phyloP scores from a whole-genome alignment of 139 green algal genomes.

The Volvox africanus region DNA sequence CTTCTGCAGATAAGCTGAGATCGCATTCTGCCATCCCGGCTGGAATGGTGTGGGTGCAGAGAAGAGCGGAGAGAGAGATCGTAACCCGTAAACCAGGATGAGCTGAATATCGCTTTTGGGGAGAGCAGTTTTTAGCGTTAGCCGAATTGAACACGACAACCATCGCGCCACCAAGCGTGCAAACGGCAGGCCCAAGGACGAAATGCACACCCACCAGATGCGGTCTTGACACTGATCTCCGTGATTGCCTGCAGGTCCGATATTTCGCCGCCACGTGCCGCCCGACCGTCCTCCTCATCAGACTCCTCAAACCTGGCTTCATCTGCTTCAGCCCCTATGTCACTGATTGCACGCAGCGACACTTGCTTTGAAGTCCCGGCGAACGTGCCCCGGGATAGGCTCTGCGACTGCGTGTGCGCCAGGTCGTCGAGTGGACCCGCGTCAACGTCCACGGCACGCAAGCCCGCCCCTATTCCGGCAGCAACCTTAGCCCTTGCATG shows the following conservation, averaged over 20 bases:
- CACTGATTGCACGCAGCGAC: not conserved
- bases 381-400: not conserved
- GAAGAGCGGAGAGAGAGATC: not conserved
- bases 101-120: not conserved
- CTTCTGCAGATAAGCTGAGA: no score
- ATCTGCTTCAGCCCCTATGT: not conserved
- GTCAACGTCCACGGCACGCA: conserved; percentile 4
- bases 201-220: not conserved
- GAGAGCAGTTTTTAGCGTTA: not conserved
- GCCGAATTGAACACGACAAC: not conserved
- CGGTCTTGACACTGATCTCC: not conserved
- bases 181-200: no score
- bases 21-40: no score
- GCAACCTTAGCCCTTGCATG: not conserved
- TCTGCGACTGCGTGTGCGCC: conserved; percentile 1
- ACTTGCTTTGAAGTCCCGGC: not conserved
- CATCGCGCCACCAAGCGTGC: not conserved
- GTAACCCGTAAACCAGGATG: not conserved
- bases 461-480: not conserved
- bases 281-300: not conserved
- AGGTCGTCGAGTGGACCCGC: not conserved
- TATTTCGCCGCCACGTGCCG: no score
- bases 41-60: not conserved
- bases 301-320: not conserved
- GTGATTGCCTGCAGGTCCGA: not conserved